Evolutionary conservation across 2,329 filamentous ascomycete genomes (phyloP).

Genomic region (Diplodia seriata): DNA sequence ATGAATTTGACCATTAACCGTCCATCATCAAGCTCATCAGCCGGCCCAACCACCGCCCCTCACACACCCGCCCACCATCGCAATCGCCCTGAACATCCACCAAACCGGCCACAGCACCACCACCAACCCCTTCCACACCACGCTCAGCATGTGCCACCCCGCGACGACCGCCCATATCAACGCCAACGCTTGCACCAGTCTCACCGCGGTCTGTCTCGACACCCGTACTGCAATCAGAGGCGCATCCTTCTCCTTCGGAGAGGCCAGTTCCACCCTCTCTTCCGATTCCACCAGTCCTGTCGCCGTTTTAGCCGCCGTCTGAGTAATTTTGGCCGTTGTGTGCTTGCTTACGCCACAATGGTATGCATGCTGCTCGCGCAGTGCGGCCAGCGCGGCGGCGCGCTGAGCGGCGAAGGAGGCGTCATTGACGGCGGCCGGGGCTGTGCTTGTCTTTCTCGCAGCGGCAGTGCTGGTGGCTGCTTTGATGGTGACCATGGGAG

Average conservation of each 20-base stretch:
- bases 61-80: conserved; percentile 7
- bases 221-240: conserved; percentile 1
- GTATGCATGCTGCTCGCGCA: neutral
- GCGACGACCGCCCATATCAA: conserved; percentile 12
- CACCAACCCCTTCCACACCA: conserved; percentile 16
- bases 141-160: conserved; percentile 13
- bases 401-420: neutral
- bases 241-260: neutral
- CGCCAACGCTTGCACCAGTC: neutral
- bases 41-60: conserved; percentile 26
- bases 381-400: neutral
- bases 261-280: neutral
- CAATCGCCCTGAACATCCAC: conserved; percentile 5
- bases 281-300: neutral
- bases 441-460: neutral
- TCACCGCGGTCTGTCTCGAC: neutral
- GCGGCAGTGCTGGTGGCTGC: neutral
- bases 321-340: neutral
- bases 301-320: neutral
- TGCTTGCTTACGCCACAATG: neutral
- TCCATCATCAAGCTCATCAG: neutral
- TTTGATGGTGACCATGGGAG: neutral
- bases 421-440: neutral
- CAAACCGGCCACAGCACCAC: conserved; percentile 16
- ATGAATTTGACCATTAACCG: neutral